Conservation (phyloP, 768 basidiomycete species). For the Lactifluus rugatus region DNA sequence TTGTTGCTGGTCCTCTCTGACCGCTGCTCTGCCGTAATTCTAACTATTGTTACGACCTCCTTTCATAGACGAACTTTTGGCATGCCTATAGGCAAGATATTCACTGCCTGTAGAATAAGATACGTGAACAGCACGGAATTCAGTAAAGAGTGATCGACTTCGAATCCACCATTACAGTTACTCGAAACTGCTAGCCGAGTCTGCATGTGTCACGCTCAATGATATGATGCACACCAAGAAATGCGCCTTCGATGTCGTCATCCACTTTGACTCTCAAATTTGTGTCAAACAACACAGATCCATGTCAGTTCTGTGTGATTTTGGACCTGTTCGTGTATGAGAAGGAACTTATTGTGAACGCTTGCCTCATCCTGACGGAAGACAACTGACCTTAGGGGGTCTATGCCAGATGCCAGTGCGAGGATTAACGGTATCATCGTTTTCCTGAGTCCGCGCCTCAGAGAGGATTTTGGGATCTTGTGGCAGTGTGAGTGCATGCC, state of each 20-base stretch:
- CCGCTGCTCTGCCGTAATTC: slow-evolving; percentile 54
- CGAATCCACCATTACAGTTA: too few species aligned
- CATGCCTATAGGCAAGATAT: slow-evolving; percentile 81
- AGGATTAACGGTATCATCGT: slow-evolving; percentile 79
- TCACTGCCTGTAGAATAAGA: slow-evolving; percentile 88
- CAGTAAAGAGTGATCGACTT: too few species aligned
- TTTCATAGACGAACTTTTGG: not conserved
- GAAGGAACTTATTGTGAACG: too few species aligned
- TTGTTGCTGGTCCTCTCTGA: slow-evolving; percentile 93
- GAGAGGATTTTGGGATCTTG: slow-evolving; percentile 63
- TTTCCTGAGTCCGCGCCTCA: slow-evolving; percentile 47
- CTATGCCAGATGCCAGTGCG: slow-evolving; percentile 79
- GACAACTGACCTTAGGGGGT: slow-evolving; percentile 60
- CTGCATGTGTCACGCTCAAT: slow-evolving; percentile 30
- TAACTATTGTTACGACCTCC: not conserved
- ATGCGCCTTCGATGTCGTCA: slow-evolving; percentile 94
- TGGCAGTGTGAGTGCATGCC: slow-evolving; percentile 90
- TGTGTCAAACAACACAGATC: slow-evolving; percentile 84
- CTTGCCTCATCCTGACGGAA: slow-evolving; percentile 85
- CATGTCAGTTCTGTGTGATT: slow-evolving; percentile 83
- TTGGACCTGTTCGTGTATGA: slow-evolving; percentile 45
- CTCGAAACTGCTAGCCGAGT: slow-evolving; percentile 64
- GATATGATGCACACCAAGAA: not conserved
- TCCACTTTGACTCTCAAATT: slow-evolving; percentile 70
- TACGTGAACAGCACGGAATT: slow-evolving; percentile 86